These are phyloP conservation scores for Salvia miltiorrhiza DNA, from an alignment of 257 asterid species.

Conservation along the genomic window DNA sequence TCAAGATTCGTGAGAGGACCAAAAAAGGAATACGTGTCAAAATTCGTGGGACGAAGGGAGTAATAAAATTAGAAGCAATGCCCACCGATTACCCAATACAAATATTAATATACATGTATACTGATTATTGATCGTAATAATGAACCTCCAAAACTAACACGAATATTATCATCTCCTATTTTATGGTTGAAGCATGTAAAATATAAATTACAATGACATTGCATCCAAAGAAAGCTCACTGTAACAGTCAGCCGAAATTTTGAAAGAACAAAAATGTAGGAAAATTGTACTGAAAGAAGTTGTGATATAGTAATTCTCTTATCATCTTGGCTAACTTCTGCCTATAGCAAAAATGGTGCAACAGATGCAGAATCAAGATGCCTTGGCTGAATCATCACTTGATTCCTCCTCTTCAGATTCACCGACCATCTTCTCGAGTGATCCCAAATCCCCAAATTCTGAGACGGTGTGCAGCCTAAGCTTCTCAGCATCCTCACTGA, in stretches of 20 bases:
- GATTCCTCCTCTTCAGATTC: constrained; percentile 48
- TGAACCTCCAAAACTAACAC: no score
- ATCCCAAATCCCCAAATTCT: constrained; percentile 70
- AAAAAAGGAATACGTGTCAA: no score
- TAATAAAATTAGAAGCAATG: no score
- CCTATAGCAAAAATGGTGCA: background rate
- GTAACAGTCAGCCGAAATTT: background rate
- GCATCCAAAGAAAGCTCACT: background rate
- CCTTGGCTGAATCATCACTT: constrained; percentile 29
- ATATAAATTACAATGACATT: background rate
- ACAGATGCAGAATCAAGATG: constrained; percentile 31
- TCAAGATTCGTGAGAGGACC: no score
- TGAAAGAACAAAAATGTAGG: background rate
- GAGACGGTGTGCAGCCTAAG: constrained; percentile 76
- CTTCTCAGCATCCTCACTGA: constrained; percentile 94
- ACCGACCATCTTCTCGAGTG: constrained; percentile 80
- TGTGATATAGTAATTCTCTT: constrained; percentile 2
- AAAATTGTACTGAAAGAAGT: background rate
- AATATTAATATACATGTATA: no score
- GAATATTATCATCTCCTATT: background rate
- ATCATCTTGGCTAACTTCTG: background rate
- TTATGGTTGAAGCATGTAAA: background rate
- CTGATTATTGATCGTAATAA: no score
- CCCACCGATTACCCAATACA: no score
- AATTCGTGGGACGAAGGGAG: no score